Percentiles rank a stretch among this genome's conserved stretches.
These are phyloP conservation scores for Aristolochia contorta DNA, from an alignment of 164 flowering plant genomes.

Conservation along the genomic window DNA sequence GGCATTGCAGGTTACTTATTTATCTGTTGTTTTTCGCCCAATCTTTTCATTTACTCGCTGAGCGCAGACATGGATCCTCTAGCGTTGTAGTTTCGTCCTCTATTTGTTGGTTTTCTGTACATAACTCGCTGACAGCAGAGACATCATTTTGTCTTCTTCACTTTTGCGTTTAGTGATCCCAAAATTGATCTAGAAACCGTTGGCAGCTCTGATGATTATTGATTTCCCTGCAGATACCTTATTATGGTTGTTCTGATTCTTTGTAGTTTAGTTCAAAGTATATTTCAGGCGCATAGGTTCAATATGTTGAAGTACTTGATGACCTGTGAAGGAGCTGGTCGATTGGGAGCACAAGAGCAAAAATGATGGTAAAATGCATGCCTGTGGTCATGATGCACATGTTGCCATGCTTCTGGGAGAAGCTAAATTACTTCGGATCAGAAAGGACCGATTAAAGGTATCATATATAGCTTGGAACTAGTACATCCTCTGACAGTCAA, in stretches of 20 bases:
- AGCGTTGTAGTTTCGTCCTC: no score
- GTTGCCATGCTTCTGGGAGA: constrained; percentile 32
- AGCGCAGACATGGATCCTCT: no score
- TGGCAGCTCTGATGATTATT: no score
- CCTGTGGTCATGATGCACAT: constrained; percentile 33
- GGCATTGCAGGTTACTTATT: constrained; percentile 43
- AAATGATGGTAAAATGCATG: constrained; percentile 26
- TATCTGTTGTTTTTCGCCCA: background rate
- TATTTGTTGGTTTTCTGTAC: no score
- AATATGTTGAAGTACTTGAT: background rate
- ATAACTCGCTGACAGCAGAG: background rate
- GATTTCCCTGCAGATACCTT: no score
- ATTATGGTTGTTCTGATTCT: background rate
- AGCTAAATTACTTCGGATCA: constrained; percentile 56
- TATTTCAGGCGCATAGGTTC: background rate
- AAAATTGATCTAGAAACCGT: no score
- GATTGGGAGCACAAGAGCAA: constrained; percentile 41
- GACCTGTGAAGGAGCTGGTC: constrained; percentile 39
- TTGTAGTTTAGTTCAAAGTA: background rate
- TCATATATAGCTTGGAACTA: background rate
- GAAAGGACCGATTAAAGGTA: constrained; percentile 30
- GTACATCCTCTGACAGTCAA: background rate
- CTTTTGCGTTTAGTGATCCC: background rate
- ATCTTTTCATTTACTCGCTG: no score
- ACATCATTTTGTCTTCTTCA: background rate